Percentiles rank a stretch among this genome's conserved stretches.
Evolutionary conservation across 1,284 basidiomycete genomes (phyloP).

Genomic region (Leucoagaricus sp.): DNA sequence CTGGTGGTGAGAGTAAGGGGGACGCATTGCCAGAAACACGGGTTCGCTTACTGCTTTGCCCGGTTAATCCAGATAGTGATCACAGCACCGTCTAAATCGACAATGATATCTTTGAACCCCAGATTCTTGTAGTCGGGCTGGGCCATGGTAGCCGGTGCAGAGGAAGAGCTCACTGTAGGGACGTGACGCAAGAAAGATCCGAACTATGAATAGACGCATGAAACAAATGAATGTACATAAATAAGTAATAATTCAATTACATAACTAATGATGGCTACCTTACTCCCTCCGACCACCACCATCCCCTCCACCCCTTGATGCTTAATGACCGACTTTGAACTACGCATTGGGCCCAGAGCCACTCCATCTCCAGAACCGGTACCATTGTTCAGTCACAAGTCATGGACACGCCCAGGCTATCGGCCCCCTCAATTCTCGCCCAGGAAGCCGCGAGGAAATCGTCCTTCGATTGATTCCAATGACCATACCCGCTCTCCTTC

Average conservation of each 20-base stretch:
- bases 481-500: not conserved
- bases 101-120: slow-evolving; percentile 42
- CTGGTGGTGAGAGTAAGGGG: slow-evolving; percentile 26
- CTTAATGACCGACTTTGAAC: slow-evolving; percentile 9
- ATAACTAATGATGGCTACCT: too few species aligned
- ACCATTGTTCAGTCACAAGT: not conserved
- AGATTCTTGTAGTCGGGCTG: slow-evolving; percentile 39
- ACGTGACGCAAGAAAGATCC: too few species aligned
- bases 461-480: not conserved
- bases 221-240: too few species aligned
- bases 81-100: slow-evolving; percentile 42
- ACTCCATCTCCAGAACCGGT: not conserved
- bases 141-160: slow-evolving; percentile 27
- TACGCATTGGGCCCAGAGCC: slow-evolving; percentile 4
- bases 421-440: not conserved
- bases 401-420: slow-evolving; percentile 12
- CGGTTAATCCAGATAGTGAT: slow-evolving; percentile 45
- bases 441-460: not conserved
- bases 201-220: too few species aligned
- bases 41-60: slow-evolving; percentile 41
- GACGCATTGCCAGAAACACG: not conserved
- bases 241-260: too few species aligned
- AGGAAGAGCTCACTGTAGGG: not conserved
- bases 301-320: too few species aligned
- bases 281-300: too few species aligned